A percentile compares a stretch with the other conserved stretches of the same genome.
phyloP scores from a whole-genome alignment of 2,329 filamentous ascomycete genomes.

The Neonectria ditissima region DNA sequence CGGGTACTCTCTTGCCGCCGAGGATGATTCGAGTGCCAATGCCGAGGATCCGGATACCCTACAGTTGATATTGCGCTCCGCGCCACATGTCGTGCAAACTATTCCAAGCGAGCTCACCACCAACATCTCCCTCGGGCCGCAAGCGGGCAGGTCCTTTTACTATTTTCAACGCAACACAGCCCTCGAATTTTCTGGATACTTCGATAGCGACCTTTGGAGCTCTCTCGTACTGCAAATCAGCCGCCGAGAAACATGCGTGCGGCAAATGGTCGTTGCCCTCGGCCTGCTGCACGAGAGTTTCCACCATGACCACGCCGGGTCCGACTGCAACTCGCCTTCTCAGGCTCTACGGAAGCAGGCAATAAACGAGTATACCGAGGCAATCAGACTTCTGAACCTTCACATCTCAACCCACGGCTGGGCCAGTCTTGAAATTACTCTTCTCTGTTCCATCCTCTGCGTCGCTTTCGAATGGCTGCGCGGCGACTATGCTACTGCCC shows the following conservation, averaged over 20 bases:
- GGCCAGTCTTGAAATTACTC: constrained; percentile 30
- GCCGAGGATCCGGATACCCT: not conserved
- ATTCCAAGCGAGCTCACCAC: not conserved
- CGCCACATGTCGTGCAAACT: not conserved
- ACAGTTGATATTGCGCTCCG: not conserved
- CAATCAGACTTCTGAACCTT: constrained; percentile 26
- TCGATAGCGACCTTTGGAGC: constrained; percentile 34
- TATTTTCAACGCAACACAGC: constrained; percentile 33
- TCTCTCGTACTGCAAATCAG: constrained; percentile 33
- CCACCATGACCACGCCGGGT: constrained; percentile 11
- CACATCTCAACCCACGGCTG: constrained; percentile 33
- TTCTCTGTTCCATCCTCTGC: constrained; percentile 34
- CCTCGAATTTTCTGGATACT: constrained; percentile 31
- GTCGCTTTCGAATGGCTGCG: constrained; percentile 38
- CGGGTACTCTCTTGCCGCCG: constrained; percentile 11
- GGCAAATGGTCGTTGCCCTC: constrained; percentile 33
- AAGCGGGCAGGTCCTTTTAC: constrained; percentile 22
- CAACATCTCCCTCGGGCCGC: not conserved
- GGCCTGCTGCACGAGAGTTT: constrained; percentile 34
- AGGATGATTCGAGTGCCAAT: not conserved
- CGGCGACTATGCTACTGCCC: constrained; percentile 30
- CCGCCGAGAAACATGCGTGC: constrained; percentile 32
- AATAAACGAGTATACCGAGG: constrained; percentile 21
- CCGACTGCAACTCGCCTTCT: not conserved
- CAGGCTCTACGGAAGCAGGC: constrained; percentile 22